A percentile compares a stretch with the other conserved stretches of the same genome.
Conservation (phyloP, 108 stramenopile species). For the Hondaea fermentalgiana region DNA sequence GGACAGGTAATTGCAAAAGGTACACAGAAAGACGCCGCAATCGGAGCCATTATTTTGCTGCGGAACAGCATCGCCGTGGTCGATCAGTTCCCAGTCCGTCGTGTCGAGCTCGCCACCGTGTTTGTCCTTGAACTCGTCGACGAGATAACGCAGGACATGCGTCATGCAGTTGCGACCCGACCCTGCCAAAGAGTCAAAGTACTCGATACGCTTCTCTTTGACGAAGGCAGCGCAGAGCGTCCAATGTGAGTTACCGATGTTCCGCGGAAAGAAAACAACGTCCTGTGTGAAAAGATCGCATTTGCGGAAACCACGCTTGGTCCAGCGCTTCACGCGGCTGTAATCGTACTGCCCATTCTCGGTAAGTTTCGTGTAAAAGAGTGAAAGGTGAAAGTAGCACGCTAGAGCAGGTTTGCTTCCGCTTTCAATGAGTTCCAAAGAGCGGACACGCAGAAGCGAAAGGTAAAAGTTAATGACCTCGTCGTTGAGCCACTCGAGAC, state of each 20-base stretch:
- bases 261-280: neutral
- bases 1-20: slow-evolving; percentile 3
- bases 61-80: neutral
- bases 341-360: neutral
- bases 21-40: neutral
- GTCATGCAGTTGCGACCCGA: neutral
- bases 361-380: neutral
- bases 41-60: neutral
- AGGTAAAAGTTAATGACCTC: neutral
- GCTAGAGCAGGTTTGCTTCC: neutral
- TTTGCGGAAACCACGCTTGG: neutral
- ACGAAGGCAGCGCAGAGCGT: neutral
- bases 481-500: neutral
- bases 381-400: neutral
- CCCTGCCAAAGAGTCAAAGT: slow-evolving; percentile 6
- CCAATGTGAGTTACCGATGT: slow-evolving; percentile 15
- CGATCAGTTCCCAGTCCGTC: neutral
- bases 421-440: neutral
- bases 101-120: neutral
- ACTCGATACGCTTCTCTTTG: neutral
- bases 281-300: neutral
- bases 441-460: neutral
- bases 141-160: neutral
- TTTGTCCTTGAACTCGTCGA: neutral
- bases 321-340: neutral